Percentiles rank a stretch among this genome's conserved stretches.
Evolutionary conservation across 2,329 filamentous ascomycete genomes (phyloP).

Genomic region (Arthrocladium fulminans): DNA sequence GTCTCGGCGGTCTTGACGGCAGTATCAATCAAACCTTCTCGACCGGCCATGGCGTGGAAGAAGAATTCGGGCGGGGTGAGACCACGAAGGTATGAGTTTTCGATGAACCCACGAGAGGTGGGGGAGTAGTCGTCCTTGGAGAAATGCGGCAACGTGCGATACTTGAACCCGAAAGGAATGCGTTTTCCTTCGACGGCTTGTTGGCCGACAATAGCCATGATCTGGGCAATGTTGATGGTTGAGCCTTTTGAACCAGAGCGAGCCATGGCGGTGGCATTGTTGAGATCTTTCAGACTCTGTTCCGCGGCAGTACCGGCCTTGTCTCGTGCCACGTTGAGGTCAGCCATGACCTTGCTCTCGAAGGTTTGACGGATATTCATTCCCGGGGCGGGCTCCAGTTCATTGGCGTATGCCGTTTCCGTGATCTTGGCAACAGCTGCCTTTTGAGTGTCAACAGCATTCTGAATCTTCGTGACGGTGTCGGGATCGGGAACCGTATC

Average conservation of each 20-base stretch:
- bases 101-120: constrained; percentile 92
- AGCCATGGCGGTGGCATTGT: constrained; percentile 96
- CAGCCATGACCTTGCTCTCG: constrained; percentile 91
- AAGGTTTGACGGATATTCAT: constrained; percentile 99
- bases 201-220: constrained; percentile 95
- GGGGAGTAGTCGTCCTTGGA: constrained; percentile 99
- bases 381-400: constrained; percentile 85
- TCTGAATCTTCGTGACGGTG: constrained; percentile 77
- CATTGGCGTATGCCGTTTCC: constrained; percentile 68
- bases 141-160: constrained; percentile 92
- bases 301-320: constrained; percentile 88
- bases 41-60: constrained; percentile 99
- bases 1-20: constrained; percentile 99
- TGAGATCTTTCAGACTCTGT: constrained; percentile 85
- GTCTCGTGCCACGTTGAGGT: constrained; percentile 90
- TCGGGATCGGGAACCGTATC: constrained; percentile 86
- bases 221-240: constrained; percentile 98
- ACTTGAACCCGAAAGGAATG: constrained; percentile 98
- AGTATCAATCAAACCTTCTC: constrained; percentile 98
- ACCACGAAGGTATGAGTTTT: constrained; percentile 95
- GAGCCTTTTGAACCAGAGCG: constrained; percentile 96
- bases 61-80: constrained; percentile 95
- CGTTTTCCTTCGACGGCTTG: constrained; percentile 98
- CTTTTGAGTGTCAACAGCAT: constrained; percentile 74
- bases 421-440: constrained; percentile 68